Percentiles rank a stretch among this genome's conserved stretches.
These are phyloP conservation scores for Bryoerythrophyllum caledonicum DNA, from an alignment of 225 moss, liverwort and hornwort species.

Conservation along the genomic window DNA sequence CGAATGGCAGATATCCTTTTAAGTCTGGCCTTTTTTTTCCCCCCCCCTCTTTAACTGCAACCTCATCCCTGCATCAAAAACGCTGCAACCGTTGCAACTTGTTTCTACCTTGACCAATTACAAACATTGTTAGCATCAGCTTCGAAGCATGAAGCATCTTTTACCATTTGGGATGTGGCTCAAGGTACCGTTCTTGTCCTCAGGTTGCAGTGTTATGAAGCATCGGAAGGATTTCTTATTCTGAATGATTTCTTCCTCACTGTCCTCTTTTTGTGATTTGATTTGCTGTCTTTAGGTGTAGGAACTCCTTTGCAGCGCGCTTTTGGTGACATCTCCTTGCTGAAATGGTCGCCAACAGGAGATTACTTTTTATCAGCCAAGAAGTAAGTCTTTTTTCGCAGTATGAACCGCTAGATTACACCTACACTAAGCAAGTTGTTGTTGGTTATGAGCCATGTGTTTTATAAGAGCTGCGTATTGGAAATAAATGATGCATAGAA, in stretches of 20 bases:
- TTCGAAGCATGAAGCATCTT: conserved; percentile 74
- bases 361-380: conserved; percentile 93
- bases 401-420: conserved; percentile 15
- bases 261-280: conserved; percentile 6
- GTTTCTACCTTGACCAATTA: conserved; percentile 58
- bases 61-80: conserved; percentile 1
- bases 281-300: conserved; percentile 48
- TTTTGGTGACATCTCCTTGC: conserved; percentile 76
- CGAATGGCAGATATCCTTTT: conserved; percentile 94
- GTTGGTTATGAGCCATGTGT: conserved; percentile 18
- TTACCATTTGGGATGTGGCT: conserved; percentile 93
- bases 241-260: background rate
- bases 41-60: background rate
- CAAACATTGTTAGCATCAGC: conserved; percentile 81
- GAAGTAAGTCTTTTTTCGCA: conserved; percentile 51
- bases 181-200: conserved; percentile 57
- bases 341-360: conserved; percentile 97
- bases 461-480: conserved; percentile 16
- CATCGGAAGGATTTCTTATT: background rate
- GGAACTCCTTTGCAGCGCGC: conserved; percentile 88
- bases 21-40: background rate
- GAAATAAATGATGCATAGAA: conserved; percentile 1
- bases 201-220: conserved; percentile 6
- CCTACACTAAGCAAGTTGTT: conserved; percentile 10
- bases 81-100: background rate